Evolutionary conservation across 169 alveolate species (phyloP).

Genomic region (Cryptosporidium ubiquitum): DNA sequence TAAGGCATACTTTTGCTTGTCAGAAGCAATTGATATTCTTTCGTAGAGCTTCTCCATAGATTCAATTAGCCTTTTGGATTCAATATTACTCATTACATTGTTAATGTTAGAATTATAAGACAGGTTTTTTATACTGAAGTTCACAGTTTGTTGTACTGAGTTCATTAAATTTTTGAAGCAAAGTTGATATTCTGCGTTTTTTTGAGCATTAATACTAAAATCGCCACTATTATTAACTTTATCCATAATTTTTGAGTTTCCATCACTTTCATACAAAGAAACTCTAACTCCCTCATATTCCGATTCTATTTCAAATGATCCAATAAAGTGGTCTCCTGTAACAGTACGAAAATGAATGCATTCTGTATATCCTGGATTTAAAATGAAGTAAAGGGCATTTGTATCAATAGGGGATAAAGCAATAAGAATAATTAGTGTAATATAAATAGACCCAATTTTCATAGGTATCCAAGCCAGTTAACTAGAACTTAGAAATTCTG

Average conservation of each 20-base stretch:
- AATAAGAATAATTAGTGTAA: not conserved
- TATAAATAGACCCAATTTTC: not conserved
- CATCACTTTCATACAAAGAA: slow-evolving; percentile 1
- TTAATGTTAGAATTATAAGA: not conserved
- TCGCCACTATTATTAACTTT: slow-evolving; percentile 42
- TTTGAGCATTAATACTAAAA: slow-evolving; percentile 4
- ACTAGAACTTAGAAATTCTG: not conserved
- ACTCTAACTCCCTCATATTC: slow-evolving; percentile 50
- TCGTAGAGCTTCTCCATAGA: slow-evolving; percentile 69
- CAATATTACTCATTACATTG: slow-evolving; percentile 52
- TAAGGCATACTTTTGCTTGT: slow-evolving; percentile 57
- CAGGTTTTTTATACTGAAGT: slow-evolving; percentile 29
- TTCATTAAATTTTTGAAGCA: slow-evolving; percentile 49
- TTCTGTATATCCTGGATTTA: slow-evolving; percentile 44
- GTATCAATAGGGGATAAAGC: not conserved
- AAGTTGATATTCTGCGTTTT: slow-evolving; percentile 17
- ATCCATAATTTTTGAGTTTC: slow-evolving; percentile 2
- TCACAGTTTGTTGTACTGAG: slow-evolving; percentile 55
- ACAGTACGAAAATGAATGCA: slow-evolving; percentile 33
- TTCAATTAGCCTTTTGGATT: slow-evolving; percentile 16
- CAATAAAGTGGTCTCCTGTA: slow-evolving; percentile 31
- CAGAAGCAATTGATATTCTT: slow-evolving; percentile 37
- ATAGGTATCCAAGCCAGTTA: not conserved
- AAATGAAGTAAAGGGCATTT: slow-evolving; percentile 34
- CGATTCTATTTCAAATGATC: slow-evolving; percentile 54